Conservation (phyloP, 768 basidiomycete genomes). For the Trichaptum fuscoviolaceum region DNA sequence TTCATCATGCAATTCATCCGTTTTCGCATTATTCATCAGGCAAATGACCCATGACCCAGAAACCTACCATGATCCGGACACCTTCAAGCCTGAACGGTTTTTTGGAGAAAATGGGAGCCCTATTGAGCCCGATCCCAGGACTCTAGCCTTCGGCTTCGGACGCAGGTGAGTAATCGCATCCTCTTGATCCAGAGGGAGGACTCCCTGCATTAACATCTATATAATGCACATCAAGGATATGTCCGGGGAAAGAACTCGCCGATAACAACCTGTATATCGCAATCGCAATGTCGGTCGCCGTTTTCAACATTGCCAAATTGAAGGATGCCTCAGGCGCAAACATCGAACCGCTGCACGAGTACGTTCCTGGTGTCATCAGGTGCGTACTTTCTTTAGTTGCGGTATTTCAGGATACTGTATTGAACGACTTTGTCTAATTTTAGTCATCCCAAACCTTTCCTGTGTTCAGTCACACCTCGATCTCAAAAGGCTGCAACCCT, state of each 20-base stretch:
- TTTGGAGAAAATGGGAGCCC: slow-evolving; percentile 6
- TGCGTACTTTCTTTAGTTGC: no score
- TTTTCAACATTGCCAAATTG: neutral
- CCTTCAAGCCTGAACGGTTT: slow-evolving; percentile 20
- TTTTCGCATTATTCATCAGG: neutral
- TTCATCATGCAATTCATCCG: no score
- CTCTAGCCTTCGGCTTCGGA: slow-evolving; percentile 10
- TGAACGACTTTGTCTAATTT: neutral
- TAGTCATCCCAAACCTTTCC: neutral
- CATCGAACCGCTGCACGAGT: neutral
- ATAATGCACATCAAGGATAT: neutral
- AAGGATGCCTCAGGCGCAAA: neutral
- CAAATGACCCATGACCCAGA: slow-evolving; percentile 15
- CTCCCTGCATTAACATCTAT: neutral
- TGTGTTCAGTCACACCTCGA: neutral
- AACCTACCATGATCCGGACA: slow-evolving; percentile 14
- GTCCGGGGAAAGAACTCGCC: neutral
- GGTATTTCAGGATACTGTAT: no score
- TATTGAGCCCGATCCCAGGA: slow-evolving; percentile 1
- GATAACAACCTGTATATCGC: neutral
- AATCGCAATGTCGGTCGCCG: neutral
- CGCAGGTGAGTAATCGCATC: slow-evolving; percentile 6
- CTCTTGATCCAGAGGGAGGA: neutral
- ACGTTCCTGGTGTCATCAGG: neutral
- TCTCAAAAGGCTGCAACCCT: neutral